Conservation (phyloP, 495 filamentous ascomycete genomes). For the Hypomontagnella submonticulosa region DNA sequence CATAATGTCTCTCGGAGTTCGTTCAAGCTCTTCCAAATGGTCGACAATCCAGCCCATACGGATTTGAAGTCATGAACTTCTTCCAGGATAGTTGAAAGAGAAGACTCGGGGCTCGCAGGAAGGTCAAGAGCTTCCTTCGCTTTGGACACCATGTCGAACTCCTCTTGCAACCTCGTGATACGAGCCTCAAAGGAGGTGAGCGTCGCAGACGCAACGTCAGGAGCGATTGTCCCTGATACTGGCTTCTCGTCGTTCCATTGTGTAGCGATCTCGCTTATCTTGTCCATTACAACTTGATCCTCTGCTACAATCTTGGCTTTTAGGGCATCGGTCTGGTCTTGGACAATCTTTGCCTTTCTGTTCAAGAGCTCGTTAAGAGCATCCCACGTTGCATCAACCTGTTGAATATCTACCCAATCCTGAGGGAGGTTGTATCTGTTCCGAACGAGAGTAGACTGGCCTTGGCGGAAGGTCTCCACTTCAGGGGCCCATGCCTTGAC, state of each 20-base stretch:
- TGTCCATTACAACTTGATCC: conserved; percentile 87
- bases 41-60: conserved; percentile 93
- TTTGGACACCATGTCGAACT: conserved; percentile 93
- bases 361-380: conserved; percentile 87
- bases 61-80: conserved; percentile 99
- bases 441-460: conserved; percentile 86
- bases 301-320: conserved; percentile 96
- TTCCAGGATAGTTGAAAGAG: conserved; percentile 82
- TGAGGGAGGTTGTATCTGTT: conserved; percentile 92
- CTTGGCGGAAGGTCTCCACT: conserved; percentile 93
- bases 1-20: conserved; percentile 91
- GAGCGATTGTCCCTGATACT: conserved; percentile 90
- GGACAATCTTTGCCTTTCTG: conserved; percentile 90
- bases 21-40: conserved; percentile 96
- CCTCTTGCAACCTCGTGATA: conserved; percentile 81
- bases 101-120: conserved; percentile 78
- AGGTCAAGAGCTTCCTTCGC: conserved; percentile 97
- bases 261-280: conserved; percentile 80
- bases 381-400: conserved; percentile 93
- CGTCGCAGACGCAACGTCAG: conserved; percentile 82
- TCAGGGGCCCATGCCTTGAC: conserved; percentile 94
- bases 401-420: conserved; percentile 94
- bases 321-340: conserved; percentile 93
- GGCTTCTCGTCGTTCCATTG: conserved; percentile 98
- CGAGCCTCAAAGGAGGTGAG: conserved; percentile 82